Base-by-base conservation (phyloP, 352 stramenopile genomes). In the Globisporangium lucens region DNA sequence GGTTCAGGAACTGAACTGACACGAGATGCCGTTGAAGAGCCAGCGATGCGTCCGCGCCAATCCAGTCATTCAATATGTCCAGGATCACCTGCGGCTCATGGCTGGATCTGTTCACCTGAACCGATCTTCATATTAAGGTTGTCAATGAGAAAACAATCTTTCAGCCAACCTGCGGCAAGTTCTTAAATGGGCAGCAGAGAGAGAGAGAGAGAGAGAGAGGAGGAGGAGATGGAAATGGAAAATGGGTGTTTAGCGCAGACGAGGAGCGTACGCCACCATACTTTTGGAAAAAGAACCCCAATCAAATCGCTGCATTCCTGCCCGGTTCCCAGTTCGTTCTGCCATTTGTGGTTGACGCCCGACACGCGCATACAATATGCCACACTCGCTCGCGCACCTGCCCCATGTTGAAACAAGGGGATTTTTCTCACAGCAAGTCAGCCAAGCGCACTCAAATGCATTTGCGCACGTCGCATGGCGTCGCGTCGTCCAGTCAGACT, bases 241-340 rank as follows among this genome's bases (percentile, higher is more conserved):
- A 47, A 22, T 49, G 43, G 43, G 41, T 47, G 38, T 47, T 61
- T 47, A 61, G 22, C 33, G 53, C 53, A 59, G 53, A 59, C 53
- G 53, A 59, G 53, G 56, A 61, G 30, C 15, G 17, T 27, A 24
- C 33, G 58, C 43, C 43, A 49, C 8, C 24, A 4, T 12, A 7
- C 0, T 3, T 2, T 60, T 35, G 22, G 61, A 66, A 66, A 66
- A 66, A 66, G 61, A 66, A 66, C 61, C 61, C 61, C 61, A 66
- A 66, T 59, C 47, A 60, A 56, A 59, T 29, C 61, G 33, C 49
- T 10, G 36, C 36, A 43, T 46, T 46, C 55, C 30, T 12, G 17
- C 4, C 30, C 7, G 30, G 4, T 60, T 61, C 55, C 55, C 20
- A 3, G 20, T 30, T 12, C 30, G 1, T 47, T 61, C 55, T 43